phyloP scores from a whole-genome alignment of 2,329 filamentous ascomycete species.

The Sporothrix inflata region DNA sequence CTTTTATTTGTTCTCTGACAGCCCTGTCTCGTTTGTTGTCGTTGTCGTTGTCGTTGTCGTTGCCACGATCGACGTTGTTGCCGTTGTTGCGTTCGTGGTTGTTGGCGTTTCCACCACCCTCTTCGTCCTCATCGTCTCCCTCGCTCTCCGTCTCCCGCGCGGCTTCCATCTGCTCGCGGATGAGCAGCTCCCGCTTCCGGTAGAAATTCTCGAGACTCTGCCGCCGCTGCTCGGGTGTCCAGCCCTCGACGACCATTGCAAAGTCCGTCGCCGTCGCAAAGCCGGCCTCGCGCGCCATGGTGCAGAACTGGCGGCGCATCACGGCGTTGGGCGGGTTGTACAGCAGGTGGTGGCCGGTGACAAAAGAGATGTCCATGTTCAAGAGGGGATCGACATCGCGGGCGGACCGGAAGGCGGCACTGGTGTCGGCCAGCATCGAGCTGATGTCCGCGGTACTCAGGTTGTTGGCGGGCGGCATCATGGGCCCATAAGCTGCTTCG shows the following conservation, averaged over 20 bases:
- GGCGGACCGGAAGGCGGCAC: conserved; percentile 36
- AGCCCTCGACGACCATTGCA: conserved; percentile 85
- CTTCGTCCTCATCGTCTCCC: conserved; percentile 24
- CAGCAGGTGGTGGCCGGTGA: conserved; percentile 41
- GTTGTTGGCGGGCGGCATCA: conserved; percentile 26
- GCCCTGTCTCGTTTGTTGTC: background rate
- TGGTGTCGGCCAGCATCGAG: conserved; percentile 60
- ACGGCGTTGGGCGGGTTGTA: conserved; percentile 78
- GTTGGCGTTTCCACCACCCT: too few relatives aligned
- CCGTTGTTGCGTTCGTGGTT: background rate
- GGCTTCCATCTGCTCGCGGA: conserved; percentile 38
- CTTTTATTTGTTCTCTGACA: background rate
- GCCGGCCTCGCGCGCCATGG: conserved; percentile 80
- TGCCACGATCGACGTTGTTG: background rate
- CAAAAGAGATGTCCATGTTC: background rate
- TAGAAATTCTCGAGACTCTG: conserved; percentile 84
- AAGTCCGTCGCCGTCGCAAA: conserved; percentile 80
- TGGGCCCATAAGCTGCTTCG: conserved; percentile 50
- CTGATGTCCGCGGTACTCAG: conserved; percentile 38
- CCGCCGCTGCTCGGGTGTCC: conserved; percentile 81
- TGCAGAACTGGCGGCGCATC: conserved; percentile 81
- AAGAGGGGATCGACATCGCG: background rate
- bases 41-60: background rate
- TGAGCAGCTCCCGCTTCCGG: conserved; percentile 60
- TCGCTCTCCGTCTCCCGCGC: conserved; percentile 30